Evolutionary conservation across 768 basidiomycete species (phyloP), one percentile per base, ranked within the genome.

Genomic region (Arthromyces matolae): DNA sequence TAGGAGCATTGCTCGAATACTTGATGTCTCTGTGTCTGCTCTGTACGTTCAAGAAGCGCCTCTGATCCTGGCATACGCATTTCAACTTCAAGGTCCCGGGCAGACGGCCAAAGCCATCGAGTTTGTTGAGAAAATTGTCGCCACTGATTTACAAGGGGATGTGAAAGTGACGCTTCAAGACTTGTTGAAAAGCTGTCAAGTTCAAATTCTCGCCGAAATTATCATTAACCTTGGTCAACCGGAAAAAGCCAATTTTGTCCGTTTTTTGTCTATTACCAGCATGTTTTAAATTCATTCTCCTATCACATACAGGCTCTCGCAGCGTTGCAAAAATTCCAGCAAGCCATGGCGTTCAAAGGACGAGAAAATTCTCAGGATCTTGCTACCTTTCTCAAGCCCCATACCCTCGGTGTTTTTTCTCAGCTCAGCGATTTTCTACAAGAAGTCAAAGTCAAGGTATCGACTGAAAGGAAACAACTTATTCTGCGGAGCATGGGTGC

Each of bases 391-490:
- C 70, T 97, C 39, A 83, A 84, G 64, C 72, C 71, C 7, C 78
- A 91, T 53, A 84, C 94, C 69, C 78, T 96, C 5, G 94, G 89
- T 1, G 73, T 97, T 45, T 83, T 97, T 16, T 82, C 89, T 0
- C 75, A 84, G 53, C 77, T 96, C 57, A 94, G 89, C 56, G 90
- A 93, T 25, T 81, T 86, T 66, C 66, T 97, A 43, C 90, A 92
- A 61, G 93, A 93, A 50, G 74, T 86, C 1, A 80, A 84, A 19
- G 89, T 88, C 4, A 91, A 87, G 65, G 86, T 86, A 55, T 70
- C 84, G 0, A 70, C 80, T 0, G 66, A 69, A 8, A 73, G 75
- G 27, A 97, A 96, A 66, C 77, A 77, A 46, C 83, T 82, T 60
- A 86, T 95, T 49, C 70, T 97, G 39, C 78, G 87, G 20, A 85